Base-by-base conservation (phyloP, 208 protist genomes). In the Crithidia expoeki region DNA sequence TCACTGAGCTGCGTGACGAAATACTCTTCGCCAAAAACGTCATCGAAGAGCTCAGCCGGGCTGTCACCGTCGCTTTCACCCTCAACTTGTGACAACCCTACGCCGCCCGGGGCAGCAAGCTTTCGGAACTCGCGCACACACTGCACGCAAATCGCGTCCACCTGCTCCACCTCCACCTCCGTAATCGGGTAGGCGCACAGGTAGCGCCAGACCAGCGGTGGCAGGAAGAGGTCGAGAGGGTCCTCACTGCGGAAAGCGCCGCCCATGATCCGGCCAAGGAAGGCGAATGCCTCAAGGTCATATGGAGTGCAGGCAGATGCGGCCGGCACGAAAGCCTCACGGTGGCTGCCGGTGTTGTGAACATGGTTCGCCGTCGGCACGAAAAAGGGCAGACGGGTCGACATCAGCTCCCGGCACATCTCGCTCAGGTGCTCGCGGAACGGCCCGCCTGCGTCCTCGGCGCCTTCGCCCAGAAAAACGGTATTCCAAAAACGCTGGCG, bases 251-350 rank as follows among this genome's bases (percentile, higher is more conserved):
- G 88, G 59, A 99, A 72, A 28, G 93, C 94, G 42, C 95, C 86
- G 47, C 97, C 98, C 94, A 99, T 98, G 47, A 99, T 75, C 50
- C 83, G 76, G 12, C 96, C 96, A n/a, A 98, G 27, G 69, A 98
- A 98, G n/a, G 78, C 68, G 58, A 94, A 98, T 30, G 90, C 90
- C 10, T 80, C 61, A 14, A 96, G 52, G 49, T 95, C 78, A 32
- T 80, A 72, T 17, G 76, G 33, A 33, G 67, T 68, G 53, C 36
- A 74, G 32, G 93, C 89, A 32, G 81, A 81, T 25, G 95, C 87
- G 28, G 86, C 92, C 36, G 92, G 93, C 55, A 98, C 84, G 69
- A 91, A 97, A 21, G 90, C 86, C 47, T 98, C 96, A 21, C 93
- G 84, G 70, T 92, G 81, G 10, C 78, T 85, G 14, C 96, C 96